A percentile compares a stretch with the other conserved stretches of the same genome.
Conservation (phyloP, 148 eudicot genomes). For the Selenicereus undatus region DNA sequence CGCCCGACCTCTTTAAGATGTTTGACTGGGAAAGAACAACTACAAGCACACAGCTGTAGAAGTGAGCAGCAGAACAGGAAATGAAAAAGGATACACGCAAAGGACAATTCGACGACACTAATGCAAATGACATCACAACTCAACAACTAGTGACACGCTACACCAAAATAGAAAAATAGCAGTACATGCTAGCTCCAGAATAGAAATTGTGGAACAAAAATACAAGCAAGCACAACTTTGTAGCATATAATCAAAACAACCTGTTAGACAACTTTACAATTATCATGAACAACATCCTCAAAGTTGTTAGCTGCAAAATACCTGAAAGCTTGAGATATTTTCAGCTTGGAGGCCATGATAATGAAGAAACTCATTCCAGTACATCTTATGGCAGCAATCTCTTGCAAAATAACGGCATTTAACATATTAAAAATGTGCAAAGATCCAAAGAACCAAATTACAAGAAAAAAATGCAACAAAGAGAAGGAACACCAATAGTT, state of each 20-base stretch:
- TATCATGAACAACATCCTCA: neutral
- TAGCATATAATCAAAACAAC: neutral
- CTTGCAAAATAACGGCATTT: conserved; percentile 26
- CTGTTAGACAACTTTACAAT: neutral
- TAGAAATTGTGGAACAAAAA: neutral
- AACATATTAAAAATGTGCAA: conserved; percentile 13
- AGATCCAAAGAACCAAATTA: neutral
- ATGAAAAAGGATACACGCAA: neutral
- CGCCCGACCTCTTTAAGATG: neutral
- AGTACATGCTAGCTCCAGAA: neutral
- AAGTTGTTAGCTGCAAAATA: conserved; percentile 12
- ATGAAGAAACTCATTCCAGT: conserved; percentile 21
- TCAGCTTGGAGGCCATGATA: conserved; percentile 15
- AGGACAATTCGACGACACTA: neutral
- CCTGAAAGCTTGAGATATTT: conserved; percentile 20
- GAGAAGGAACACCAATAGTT: neutral
- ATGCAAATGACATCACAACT: neutral
- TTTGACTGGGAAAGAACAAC: too few relatives aligned
- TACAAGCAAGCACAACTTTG: neutral
- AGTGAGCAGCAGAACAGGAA: too few relatives aligned
- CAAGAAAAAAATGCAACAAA: too few relatives aligned
- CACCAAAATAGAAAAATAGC: neutral
- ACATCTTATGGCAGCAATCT: conserved; percentile 17
- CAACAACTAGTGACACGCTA: neutral
- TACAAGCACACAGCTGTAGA: too few relatives aligned